Percentiles rank a stretch among this genome's conserved stretches.
These are phyloP conservation scores for Catunica adiposa DNA, from an alignment of 2,329 filamentous ascomycete species.

Conservation along the genomic window DNA sequence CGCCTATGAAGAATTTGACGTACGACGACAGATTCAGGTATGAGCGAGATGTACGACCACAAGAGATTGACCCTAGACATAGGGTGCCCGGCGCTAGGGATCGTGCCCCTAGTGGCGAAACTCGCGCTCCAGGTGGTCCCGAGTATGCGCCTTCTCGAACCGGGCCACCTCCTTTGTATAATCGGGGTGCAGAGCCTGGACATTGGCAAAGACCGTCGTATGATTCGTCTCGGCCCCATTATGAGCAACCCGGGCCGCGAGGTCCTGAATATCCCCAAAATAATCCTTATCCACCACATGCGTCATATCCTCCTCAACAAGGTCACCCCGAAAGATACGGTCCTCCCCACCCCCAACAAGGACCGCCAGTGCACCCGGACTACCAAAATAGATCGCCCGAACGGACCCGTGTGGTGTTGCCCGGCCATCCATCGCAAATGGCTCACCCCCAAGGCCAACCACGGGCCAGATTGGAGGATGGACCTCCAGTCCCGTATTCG, in stretches of 20 bases:
- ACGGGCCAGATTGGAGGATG: slow-evolving; percentile 31
- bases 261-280: slow-evolving; percentile 2
- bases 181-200: slow-evolving; percentile 6
- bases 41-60: slow-evolving; percentile 20
- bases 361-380: slow-evolving; percentile 15
- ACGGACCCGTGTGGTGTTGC: slow-evolving; percentile 18
- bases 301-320: slow-evolving; percentile 16
- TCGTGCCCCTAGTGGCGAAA: slow-evolving; percentile 6
- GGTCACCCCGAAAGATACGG: slow-evolving; percentile 11
- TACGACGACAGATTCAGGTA: slow-evolving; percentile 39
- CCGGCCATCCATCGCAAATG: slow-evolving; percentile 21
- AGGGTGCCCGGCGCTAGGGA: slow-evolving; percentile 2
- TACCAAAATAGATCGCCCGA: slow-evolving; percentile 17
- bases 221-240: slow-evolving; percentile 27
- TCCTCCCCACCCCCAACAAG: slow-evolving; percentile 15
- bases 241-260: slow-evolving; percentile 25
- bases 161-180: slow-evolving; percentile 8
- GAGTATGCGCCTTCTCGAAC: neutral
- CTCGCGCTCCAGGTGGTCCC: neutral
- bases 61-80: slow-evolving; percentile 6
- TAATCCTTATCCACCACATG: neutral
- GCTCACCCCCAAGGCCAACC: slow-evolving; percentile 8
- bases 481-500: slow-evolving; percentile 32
- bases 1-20: slow-evolving; percentile 25
- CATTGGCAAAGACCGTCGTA: slow-evolving; percentile 19